These are phyloP conservation scores for Mycena olivaceomarginata DNA, from an alignment of 768 basidiomycete genomes.

Conservation along the genomic window DNA sequence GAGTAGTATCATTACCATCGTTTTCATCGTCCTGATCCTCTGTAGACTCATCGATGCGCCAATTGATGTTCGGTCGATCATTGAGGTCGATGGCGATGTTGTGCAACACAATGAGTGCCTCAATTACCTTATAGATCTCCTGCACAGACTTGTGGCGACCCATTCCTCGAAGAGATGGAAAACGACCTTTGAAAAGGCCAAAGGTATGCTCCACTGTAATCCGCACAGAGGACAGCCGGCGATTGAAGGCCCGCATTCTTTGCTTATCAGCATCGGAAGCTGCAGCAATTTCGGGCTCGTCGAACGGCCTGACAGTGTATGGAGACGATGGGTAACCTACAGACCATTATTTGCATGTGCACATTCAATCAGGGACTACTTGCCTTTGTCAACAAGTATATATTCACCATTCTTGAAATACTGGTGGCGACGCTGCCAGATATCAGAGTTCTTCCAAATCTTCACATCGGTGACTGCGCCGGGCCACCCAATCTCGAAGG, in stretches of 20 bases:
- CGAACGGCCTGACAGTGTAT: background rate
- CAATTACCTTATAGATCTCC: background rate
- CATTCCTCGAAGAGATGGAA: background rate
- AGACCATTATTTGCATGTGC: too few species aligned
- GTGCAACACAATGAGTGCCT: constrained; percentile 4
- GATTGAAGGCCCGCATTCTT: background rate
- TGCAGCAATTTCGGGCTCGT: background rate
- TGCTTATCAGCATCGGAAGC: too few species aligned
- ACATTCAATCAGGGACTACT: too few species aligned
- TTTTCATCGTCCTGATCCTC: background rate
- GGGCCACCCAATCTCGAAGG: too few species aligned
- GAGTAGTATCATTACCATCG: background rate
- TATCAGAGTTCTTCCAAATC: too few species aligned
- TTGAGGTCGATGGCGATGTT: background rate
- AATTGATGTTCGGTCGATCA: background rate
- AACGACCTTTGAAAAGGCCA: background rate
- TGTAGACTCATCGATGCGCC: background rate
- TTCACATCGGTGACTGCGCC: too few species aligned
- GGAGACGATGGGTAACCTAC: too few species aligned
- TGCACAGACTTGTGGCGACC: constrained; percentile 6
- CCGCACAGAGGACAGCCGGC: background rate
- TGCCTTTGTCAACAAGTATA: too few species aligned
- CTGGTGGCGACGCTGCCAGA: too few species aligned
- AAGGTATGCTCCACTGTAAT: background rate
- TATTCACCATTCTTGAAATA: too few species aligned